Percentiles rank a stretch among this genome's conserved stretches.
Evolutionary conservation across 2,329 filamentous ascomycete species (phyloP).

Genomic region (Aspergillus udagawae): DNA sequence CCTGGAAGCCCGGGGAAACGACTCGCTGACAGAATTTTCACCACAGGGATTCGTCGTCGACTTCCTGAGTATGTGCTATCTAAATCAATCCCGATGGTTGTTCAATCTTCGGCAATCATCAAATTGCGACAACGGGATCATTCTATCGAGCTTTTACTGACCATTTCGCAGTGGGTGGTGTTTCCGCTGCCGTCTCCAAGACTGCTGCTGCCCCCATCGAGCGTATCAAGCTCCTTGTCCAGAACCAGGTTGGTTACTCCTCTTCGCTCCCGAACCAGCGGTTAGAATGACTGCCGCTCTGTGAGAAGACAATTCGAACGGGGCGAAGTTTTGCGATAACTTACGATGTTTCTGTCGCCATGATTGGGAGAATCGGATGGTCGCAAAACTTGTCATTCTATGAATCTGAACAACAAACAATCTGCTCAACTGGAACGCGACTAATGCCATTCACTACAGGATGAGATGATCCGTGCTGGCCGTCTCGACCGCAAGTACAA

Average conservation of each 20-base stretch:
- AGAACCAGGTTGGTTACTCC: slow-evolving; percentile 85
- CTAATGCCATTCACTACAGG: slow-evolving; percentile 51
- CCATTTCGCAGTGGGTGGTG: slow-evolving; percentile 83
- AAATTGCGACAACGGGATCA: slow-evolving; percentile 2
- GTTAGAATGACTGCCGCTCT: not conserved
- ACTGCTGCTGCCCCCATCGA: slow-evolving; percentile 99
- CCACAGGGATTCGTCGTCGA: slow-evolving; percentile 86
- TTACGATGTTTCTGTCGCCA: not conserved
- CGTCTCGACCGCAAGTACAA: slow-evolving; percentile 97
- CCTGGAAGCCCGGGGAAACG: not conserved
- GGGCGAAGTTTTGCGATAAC: not conserved
- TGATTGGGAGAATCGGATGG: not conserved
- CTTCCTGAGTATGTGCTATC: slow-evolving; percentile 85
- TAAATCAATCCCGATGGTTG: slow-evolving; percentile 1
- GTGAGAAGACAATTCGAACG: not conserved
- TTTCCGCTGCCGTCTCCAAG: slow-evolving; percentile 99
- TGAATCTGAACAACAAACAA: not conserved
- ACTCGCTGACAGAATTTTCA: slow-evolving; percentile 29
- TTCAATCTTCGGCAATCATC: slow-evolving; percentile 5
- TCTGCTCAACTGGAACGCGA: not conserved
- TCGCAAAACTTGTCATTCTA: slow-evolving; percentile 9
- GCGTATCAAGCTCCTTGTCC: slow-evolving; percentile 99
- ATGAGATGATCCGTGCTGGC: slow-evolving; percentile 99
- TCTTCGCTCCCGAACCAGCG: not conserved
- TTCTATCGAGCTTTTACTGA: slow-evolving; percentile 35